phyloP scores from a whole-genome alignment of 805 yeast species.

The Helenozyma rhizophorensis region DNA sequence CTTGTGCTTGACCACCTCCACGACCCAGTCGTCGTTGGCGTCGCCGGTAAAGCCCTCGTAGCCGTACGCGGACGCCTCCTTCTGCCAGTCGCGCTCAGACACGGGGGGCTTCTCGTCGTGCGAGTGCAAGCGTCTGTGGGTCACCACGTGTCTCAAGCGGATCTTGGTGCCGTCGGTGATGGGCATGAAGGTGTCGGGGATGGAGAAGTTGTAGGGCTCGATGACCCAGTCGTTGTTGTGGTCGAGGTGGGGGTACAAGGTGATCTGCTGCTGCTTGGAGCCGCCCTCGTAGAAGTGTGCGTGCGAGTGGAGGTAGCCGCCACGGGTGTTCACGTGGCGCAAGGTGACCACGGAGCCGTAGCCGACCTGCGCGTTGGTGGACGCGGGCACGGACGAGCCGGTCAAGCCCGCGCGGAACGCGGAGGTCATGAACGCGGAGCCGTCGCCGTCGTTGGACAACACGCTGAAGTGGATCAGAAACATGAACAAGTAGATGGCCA shows the following conservation, averaged over 20 bases:
- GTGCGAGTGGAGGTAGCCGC: slow-evolving; percentile 85
- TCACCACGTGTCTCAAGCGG: slow-evolving; percentile 55
- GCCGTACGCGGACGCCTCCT: slow-evolving; percentile 76
- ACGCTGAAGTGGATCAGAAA: slow-evolving; percentile 62
- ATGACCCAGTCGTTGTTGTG: slow-evolving; percentile 67
- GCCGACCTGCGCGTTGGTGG: slow-evolving; percentile 65
- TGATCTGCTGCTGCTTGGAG: slow-evolving; percentile 79
- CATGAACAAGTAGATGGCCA: slow-evolving; percentile 48
- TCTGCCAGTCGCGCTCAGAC: slow-evolving; percentile 76
- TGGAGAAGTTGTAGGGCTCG: slow-evolving; percentile 61
- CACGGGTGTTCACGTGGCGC: slow-evolving; percentile 66
- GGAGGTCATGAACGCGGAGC: slow-evolving; percentile 65
- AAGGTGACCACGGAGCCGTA: slow-evolving; percentile 63
- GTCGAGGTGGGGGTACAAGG: slow-evolving; percentile 76
- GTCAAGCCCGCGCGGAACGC: slow-evolving; percentile 63
- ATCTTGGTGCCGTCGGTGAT: slow-evolving; percentile 66
- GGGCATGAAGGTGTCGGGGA: slow-evolving; percentile 57
- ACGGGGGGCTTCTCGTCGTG: slow-evolving; percentile 82
- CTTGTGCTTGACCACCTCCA: slow-evolving; percentile 59
- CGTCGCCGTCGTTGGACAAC: slow-evolving; percentile 62
- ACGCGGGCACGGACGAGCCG: slow-evolving; percentile 56
- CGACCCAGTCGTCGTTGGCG: slow-evolving; percentile 76
- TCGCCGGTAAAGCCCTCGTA: slow-evolving; percentile 74
- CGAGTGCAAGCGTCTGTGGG: slow-evolving; percentile 70
- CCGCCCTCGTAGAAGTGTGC: slow-evolving; percentile 67